Evolutionary conservation across 345 rosid species (phyloP).

Genomic region (Brassica rapa): DNA sequence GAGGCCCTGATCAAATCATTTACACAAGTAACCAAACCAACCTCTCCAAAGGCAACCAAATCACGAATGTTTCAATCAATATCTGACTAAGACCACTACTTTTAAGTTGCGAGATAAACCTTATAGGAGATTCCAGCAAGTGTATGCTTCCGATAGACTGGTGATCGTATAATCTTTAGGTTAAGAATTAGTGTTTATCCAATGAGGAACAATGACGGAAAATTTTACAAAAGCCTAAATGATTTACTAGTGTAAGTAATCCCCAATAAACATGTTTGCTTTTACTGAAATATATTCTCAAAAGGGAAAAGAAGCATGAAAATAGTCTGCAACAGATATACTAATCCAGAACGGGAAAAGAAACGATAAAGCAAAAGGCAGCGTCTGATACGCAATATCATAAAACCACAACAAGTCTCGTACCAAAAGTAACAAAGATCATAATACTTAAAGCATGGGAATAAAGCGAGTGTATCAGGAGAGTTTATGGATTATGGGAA

Average conservation of each 20-base stretch:
- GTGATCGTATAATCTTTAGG: not conserved
- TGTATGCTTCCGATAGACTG: not conserved
- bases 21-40: slow-evolving; percentile 23
- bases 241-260: not conserved
- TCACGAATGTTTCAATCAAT: slow-evolving; percentile 39
- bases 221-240: not conserved
- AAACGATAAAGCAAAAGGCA: not conserved
- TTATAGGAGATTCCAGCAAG: not conserved
- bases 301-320: not conserved
- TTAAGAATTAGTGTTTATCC: not conserved
- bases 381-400: not conserved
- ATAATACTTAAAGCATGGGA: not conserved
- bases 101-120: not conserved
- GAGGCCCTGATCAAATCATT: slow-evolving; percentile 25
- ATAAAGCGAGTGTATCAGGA: not conserved
- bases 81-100: slow-evolving; percentile 48
- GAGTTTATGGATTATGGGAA: not conserved
- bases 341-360: not conserved
- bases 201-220: not conserved
- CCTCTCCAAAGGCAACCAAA: not conserved
- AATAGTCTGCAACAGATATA: not conserved
- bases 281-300: not conserved
- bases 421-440: not conserved
- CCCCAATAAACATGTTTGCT: not conserved
- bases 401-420: not conserved